Percentiles rank a stretch among this genome's conserved stretches.
phyloP scores from a whole-genome alignment of 2,329 filamentous ascomycete genomes.

The Cryphonectria parasitica region DNA sequence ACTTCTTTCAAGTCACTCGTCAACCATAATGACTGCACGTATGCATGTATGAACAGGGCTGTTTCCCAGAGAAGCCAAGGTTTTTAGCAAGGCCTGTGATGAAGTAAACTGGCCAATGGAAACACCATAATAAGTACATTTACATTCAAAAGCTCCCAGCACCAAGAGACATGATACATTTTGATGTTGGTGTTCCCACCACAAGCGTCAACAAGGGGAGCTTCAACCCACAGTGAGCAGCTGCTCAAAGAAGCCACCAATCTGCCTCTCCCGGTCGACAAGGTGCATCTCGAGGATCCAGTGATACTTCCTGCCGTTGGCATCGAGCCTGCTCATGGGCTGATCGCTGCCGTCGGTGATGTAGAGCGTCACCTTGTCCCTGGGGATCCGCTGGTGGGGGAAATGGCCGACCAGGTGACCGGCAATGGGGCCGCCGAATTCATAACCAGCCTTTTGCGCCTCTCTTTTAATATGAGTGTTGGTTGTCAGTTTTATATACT shows the following conservation, averaged over 20 bases:
- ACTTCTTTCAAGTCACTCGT: too few species aligned
- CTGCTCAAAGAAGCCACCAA: slow-evolving; percentile 50
- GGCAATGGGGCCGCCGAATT: slow-evolving; percentile 48
- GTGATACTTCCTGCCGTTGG: slow-evolving; percentile 48
- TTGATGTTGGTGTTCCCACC: background rate
- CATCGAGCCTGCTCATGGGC: slow-evolving; percentile 44
- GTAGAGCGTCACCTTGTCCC: slow-evolving; percentile 49
- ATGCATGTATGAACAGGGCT: too few species aligned
- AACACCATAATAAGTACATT: background rate
- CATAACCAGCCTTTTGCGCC: slow-evolving; percentile 46
- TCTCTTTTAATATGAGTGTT: slow-evolving; percentile 18
- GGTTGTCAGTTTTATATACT: background rate
- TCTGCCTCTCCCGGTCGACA: slow-evolving; percentile 42
- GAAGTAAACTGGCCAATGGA: background rate
- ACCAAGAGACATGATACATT: background rate
- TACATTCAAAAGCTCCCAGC: background rate
- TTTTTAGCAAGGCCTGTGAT: too few species aligned
- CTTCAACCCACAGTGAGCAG: slow-evolving; percentile 5
- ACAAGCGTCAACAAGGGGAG: too few species aligned
- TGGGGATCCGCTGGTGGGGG: slow-evolving; percentile 54
- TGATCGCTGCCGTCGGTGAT: slow-evolving; percentile 49
- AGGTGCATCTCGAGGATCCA: slow-evolving; percentile 58
- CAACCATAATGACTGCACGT: too few species aligned
- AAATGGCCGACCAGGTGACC: slow-evolving; percentile 56
- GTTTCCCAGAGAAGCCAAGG: too few species aligned